Conservation (phyloP, 2,329 filamentous ascomycete genomes). For the Sporothrix phasma region DNA sequence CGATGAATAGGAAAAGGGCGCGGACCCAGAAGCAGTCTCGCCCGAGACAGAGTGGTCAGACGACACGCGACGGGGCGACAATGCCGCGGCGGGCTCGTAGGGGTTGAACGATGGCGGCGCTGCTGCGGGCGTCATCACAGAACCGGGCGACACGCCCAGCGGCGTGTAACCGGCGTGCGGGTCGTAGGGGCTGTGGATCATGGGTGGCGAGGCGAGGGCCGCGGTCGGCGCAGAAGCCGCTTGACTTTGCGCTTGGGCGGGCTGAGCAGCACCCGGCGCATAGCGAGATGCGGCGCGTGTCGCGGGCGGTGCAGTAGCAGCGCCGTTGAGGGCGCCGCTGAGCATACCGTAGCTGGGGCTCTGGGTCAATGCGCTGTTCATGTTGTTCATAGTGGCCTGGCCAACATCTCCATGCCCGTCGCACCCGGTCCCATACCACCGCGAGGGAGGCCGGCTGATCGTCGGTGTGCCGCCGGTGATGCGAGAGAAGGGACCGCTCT, state of each 20-base stretch:
- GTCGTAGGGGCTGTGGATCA: conserved; percentile 19
- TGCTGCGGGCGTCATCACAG: not conserved
- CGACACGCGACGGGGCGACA: conserved; percentile 11
- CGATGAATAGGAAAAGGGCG: too few species aligned
- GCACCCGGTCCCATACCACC: conserved; percentile 34
- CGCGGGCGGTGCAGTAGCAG: conserved; percentile 25
- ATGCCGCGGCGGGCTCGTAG: conserved; percentile 20
- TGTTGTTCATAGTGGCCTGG: conserved; percentile 34
- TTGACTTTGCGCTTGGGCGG: not conserved
- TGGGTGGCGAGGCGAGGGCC: not conserved
- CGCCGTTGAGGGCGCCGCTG: conserved; percentile 25
- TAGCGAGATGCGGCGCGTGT: conserved; percentile 43
- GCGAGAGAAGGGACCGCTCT: conserved; percentile 71
- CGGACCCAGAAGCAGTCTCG: too few species aligned
- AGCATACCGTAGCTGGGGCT: conserved; percentile 25
- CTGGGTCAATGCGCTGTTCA: conserved; percentile 19
- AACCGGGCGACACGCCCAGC: not conserved
- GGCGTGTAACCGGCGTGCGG: conserved; percentile 1
- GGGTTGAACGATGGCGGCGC: conserved; percentile 14
- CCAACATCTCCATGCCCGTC: conserved; percentile 66
- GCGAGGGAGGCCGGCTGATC: conserved; percentile 62
- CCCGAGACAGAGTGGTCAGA: conserved; percentile 7
- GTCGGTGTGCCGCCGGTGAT: conserved; percentile 67
- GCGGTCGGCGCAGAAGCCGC: not conserved
- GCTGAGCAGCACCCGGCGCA: conserved; percentile 29